Evolutionary conservation across 495 filamentous ascomycete genomes (phyloP).

Genomic region (Tuber melanosporum): DNA sequence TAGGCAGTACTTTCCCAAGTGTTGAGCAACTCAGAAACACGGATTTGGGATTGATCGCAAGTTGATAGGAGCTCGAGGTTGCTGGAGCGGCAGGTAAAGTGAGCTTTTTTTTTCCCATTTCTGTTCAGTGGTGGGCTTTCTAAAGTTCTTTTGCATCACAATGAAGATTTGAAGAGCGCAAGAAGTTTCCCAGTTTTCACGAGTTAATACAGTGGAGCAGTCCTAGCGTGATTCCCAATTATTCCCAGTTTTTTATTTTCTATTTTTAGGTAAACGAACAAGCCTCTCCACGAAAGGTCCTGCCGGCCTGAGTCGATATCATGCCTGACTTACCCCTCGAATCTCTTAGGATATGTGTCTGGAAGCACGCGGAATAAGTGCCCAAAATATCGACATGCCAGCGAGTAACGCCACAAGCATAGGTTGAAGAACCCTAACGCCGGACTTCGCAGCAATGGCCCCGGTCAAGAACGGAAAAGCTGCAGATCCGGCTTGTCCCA

Average conservation of each 20-base stretch:
- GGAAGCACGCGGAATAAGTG: conserved; percentile 37
- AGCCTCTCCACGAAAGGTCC: not conserved
- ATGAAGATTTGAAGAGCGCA: too few relatives aligned
- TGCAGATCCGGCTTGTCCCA: conserved; percentile 45
- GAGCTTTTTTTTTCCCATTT: not conserved
- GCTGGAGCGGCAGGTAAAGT: not conserved
- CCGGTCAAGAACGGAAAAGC: conserved; percentile 46
- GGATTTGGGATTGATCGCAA: not conserved
- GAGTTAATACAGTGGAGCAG: not conserved
- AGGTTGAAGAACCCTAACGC: conserved; percentile 45
- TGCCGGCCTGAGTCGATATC: not conserved
- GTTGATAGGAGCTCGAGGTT: not conserved
- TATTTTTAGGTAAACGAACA: not conserved
- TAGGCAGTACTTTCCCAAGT: too few relatives aligned
- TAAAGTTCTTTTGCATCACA: not conserved
- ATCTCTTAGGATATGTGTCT: not conserved
- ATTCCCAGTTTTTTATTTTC: not conserved
- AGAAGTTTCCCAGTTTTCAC: not conserved
- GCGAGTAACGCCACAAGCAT: conserved; percentile 44
- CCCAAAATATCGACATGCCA: conserved; percentile 43
- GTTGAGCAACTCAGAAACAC: not conserved
- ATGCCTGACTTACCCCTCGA: not conserved
- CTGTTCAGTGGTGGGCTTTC: not conserved
- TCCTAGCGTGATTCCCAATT: not conserved
- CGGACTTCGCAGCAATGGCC: conserved; percentile 43